Evolutionary conservation across 225 moss, liverwort and hornwort genomes (phyloP).

Genomic region (Lunularia cruciata): DNA sequence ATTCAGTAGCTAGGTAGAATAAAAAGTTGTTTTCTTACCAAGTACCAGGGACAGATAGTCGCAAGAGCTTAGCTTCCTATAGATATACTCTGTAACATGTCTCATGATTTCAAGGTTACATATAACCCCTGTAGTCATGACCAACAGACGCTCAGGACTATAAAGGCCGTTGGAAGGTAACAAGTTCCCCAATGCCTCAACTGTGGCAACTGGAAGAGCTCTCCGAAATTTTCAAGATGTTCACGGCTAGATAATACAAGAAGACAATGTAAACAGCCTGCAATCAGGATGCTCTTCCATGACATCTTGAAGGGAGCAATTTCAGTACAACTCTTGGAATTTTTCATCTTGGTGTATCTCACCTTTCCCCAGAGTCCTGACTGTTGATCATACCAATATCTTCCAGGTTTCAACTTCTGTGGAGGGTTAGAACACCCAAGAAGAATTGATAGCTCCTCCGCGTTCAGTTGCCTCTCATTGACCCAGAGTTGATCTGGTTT

Average conservation of each 20-base stretch:
- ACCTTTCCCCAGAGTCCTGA: conserved; percentile 99
- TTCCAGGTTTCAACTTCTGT: conserved; percentile 76
- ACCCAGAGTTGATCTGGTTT: conserved; percentile 75
- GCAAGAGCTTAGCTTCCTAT: too few species aligned
- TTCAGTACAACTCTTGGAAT: not conserved
- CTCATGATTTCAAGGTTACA: too few species aligned
- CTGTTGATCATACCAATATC: conserved; percentile 92
- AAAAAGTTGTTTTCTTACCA: too few species aligned
- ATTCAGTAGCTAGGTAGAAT: too few species aligned
- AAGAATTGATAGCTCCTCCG: conserved; percentile 65
- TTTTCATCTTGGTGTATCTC: conserved; percentile 3
- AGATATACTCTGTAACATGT: too few species aligned
- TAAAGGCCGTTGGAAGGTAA: too few species aligned
- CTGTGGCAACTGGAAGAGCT: too few species aligned
- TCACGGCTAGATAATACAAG: not conserved
- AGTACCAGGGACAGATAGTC: too few species aligned
- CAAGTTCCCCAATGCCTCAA: too few species aligned
- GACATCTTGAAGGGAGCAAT: not conserved
- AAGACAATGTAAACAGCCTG: not conserved
- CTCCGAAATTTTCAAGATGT: too few species aligned
- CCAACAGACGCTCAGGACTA: too few species aligned
- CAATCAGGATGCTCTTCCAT: not conserved
- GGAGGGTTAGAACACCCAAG: conserved; percentile 65
- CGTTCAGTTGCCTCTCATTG: conserved; percentile 57
- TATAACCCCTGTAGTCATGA: too few species aligned